A percentile compares a stretch with the other conserved stretches of the same genome.
These are phyloP conservation scores for Penicillium lividum DNA, from an alignment of 495 filamentous ascomycete species.

Conservation along the genomic window DNA sequence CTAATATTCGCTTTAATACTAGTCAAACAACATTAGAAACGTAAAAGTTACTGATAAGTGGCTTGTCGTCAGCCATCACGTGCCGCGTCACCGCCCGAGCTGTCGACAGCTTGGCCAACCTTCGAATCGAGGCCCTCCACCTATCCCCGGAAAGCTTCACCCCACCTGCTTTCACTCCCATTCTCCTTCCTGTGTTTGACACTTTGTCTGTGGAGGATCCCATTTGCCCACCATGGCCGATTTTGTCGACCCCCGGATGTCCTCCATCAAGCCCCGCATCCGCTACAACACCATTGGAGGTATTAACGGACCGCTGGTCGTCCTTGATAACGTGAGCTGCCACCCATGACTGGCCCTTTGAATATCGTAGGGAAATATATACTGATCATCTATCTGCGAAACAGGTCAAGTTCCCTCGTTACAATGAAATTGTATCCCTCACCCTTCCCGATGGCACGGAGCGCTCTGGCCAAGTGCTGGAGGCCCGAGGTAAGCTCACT, in stretches of 20 bases:
- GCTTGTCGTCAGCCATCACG: slow-evolving; percentile 22
- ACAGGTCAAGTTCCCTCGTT: slow-evolving; percentile 94
- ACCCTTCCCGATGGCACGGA: slow-evolving; percentile 94
- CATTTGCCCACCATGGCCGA: slow-evolving; percentile 56
- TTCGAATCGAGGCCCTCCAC: slow-evolving; percentile 22
- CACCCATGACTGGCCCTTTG: slow-evolving; percentile 1
- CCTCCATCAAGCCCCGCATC: slow-evolving; percentile 78
- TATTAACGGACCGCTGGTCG: slow-evolving; percentile 96
- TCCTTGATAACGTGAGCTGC: slow-evolving; percentile 81
- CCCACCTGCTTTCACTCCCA: slow-evolving; percentile 3
- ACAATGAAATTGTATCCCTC: slow-evolving; percentile 96
- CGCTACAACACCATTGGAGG: slow-evolving; percentile 98
- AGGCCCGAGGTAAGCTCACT: slow-evolving; percentile 77
- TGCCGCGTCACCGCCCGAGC: slow-evolving; percentile 33
- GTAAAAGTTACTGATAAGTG: too few relatives aligned
- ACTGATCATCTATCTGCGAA: slow-evolving; percentile 14
- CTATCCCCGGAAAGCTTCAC: slow-evolving; percentile 20
- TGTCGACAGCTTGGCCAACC: slow-evolving; percentile 33
- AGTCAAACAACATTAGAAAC: too few relatives aligned
- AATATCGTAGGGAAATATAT: neutral
- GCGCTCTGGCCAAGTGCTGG: slow-evolving; percentile 91
- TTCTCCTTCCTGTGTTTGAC: slow-evolving; percentile 7
- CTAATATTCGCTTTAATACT: neutral
- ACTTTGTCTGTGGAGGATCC: slow-evolving; percentile 23
- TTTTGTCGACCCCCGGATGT: slow-evolving; percentile 74